phyloP scores from a whole-genome alignment of 169 alveolate species.

The Ichthyophthirius multifiliis region DNA sequence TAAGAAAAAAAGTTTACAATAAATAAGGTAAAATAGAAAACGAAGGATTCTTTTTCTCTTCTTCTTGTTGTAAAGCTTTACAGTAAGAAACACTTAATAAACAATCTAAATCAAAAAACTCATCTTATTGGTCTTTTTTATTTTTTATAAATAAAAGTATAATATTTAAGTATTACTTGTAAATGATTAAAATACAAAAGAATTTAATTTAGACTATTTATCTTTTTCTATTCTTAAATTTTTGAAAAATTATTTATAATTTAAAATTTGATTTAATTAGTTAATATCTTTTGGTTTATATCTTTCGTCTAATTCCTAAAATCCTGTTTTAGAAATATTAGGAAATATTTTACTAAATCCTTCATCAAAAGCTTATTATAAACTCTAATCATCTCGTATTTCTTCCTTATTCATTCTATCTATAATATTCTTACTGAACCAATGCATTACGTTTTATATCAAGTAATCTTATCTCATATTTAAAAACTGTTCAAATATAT shows the following conservation, averaged over 20 bases:
- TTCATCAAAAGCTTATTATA: not conserved
- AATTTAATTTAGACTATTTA: not conserved
- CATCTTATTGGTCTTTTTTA: too few relatives aligned
- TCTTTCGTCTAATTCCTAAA: slow-evolving; percentile 18
- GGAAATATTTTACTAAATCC: slow-evolving; percentile 1
- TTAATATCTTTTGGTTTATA: slow-evolving; percentile 18
- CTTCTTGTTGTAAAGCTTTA: not conserved
- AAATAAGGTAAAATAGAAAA: slow-evolving; percentile 17
- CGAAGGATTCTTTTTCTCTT: slow-evolving; percentile 19
- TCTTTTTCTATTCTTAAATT: not conserved
- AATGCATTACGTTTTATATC: slow-evolving; percentile 11
- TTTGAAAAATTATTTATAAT: not conserved
- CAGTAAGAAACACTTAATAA: not conserved
- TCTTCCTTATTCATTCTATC: not conserved
- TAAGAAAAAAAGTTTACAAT: slow-evolving; percentile 12
- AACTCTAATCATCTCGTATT: not conserved
- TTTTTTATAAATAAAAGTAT: not conserved
- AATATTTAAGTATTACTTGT: not conserved
- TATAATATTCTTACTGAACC: slow-evolving; percentile 14
- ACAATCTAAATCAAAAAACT: not conserved
- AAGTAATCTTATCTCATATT: slow-evolving; percentile 38
- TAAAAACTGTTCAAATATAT: slow-evolving; percentile 25
- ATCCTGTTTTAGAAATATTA: slow-evolving; percentile 31
- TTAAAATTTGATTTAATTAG: not conserved
- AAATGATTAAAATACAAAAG: not conserved